phyloP scores from a whole-genome alignment of 345 rosid genomes.

The Salix koriyanagi region DNA sequence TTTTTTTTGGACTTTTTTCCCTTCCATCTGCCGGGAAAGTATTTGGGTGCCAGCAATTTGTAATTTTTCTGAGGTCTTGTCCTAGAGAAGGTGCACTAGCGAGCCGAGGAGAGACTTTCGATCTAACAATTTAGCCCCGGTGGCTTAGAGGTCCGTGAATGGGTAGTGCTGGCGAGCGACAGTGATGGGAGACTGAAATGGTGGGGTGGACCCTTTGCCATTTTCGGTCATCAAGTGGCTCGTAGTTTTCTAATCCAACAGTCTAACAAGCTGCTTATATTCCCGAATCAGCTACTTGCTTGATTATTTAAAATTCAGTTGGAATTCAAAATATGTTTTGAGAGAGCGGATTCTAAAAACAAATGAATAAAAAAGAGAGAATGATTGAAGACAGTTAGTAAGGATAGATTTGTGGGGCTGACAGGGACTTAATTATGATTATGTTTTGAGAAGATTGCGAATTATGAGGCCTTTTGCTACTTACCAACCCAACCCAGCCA shows the following conservation, averaged over 20 bases:
- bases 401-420: slow-evolving; percentile 31
- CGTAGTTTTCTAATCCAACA: not conserved
- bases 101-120: no score
- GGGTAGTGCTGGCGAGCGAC: slow-evolving; percentile 23
- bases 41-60: not conserved
- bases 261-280: not conserved
- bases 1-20: no score
- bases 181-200: slow-evolving; percentile 17
- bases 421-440: slow-evolving; percentile 29
- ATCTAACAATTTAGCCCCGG: no score
- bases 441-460: slow-evolving; percentile 29
- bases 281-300: not conserved
- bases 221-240: slow-evolving; percentile 11
- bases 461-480: slow-evolving; percentile 45
- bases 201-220: slow-evolving; percentile 2
- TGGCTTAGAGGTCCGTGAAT: slow-evolving; percentile 7
- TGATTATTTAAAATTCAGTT: no score
- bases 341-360: not conserved
- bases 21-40: not conserved
- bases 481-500: slow-evolving; percentile 59
- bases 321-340: not conserved
- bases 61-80: not conserved
- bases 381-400: not conserved
- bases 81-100: no score
- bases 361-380: not conserved